phyloP scores from a whole-genome alignment of 1,284 basidiomycete genomes.

The Ceratobasidium papillatum region DNA sequence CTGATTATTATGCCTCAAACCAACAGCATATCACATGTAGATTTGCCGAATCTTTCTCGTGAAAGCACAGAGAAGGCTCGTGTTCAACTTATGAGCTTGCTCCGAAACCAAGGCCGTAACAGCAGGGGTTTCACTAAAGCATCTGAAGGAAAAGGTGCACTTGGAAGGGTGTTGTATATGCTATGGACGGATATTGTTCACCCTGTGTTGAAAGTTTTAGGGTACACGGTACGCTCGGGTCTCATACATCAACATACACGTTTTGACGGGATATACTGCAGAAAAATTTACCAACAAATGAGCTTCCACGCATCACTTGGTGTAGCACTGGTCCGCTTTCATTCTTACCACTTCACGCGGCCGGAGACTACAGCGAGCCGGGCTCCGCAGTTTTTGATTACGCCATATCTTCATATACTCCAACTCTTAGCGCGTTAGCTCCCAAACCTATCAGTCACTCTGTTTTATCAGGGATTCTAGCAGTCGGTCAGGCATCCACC shows the following conservation, averaged over 20 bases:
- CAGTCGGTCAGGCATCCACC: background rate
- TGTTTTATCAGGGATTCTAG: background rate
- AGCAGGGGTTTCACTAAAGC: background rate
- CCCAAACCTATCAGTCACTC: background rate
- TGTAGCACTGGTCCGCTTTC: slow-evolving; percentile 14
- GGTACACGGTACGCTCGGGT: background rate
- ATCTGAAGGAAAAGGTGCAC: too few relatives aligned
- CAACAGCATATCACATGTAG: background rate
- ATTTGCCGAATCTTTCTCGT: background rate
- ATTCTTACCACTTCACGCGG: slow-evolving; percentile 11
- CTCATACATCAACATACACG: background rate
- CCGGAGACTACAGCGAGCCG: background rate
- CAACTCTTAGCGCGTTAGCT: background rate
- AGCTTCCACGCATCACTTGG: slow-evolving; percentile 20
- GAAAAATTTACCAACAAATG: background rate
- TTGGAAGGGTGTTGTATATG: background rate
- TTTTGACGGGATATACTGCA: background rate
- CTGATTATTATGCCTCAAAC: background rate
- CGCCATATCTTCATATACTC: slow-evolving; percentile 3
- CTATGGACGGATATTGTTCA: background rate
- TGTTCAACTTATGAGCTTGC: background rate
- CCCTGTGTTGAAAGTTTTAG: background rate
- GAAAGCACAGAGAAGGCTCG: background rate
- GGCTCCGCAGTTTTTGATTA: background rate
- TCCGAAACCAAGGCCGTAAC: background rate